Conservation (phyloP, 345 rosid species). For the Hirschfeldia incana region DNA sequence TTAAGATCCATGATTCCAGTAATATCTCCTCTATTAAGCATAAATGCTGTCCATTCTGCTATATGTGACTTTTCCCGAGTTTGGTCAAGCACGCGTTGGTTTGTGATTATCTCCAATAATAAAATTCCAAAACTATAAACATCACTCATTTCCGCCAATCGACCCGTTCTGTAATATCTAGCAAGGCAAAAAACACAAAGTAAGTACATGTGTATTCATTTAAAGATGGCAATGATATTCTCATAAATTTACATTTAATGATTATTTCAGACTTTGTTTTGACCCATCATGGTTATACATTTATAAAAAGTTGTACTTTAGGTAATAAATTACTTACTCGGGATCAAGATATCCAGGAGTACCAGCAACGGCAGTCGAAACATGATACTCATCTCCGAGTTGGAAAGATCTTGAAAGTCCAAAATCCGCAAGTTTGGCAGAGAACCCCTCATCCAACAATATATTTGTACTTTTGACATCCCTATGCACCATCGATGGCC, state of each 20-base stretch:
- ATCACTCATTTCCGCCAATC: slow-evolving; percentile 48
- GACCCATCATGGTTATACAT: neutral
- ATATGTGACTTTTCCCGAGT: slow-evolving; percentile 29
- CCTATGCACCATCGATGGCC: slow-evolving; percentile 14
- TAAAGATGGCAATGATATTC: neutral
- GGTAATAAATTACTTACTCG: slow-evolving; percentile 23
- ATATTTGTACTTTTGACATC: slow-evolving; percentile 19
- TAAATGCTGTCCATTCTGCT: slow-evolving; percentile 31
- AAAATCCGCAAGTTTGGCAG: slow-evolving; percentile 41
- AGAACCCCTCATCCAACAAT: slow-evolving; percentile 36
- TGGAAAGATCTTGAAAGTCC: slow-evolving; percentile 33
- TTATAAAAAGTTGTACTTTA: neutral
- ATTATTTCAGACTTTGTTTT: neutral
- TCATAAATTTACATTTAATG: neutral
- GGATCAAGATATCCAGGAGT: slow-evolving; percentile 38
- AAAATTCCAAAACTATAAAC: slow-evolving; percentile 54
- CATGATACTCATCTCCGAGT: slow-evolving; percentile 14
- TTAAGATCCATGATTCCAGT: slow-evolving; percentile 44
- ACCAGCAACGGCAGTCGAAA: slow-evolving; percentile 27
- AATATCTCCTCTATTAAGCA: slow-evolving; percentile 35
- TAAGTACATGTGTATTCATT: neutral
- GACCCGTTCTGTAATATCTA: slow-evolving; percentile 30
- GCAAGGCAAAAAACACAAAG: neutral
- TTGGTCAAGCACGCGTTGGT: slow-evolving; percentile 36
- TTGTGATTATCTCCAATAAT: slow-evolving; percentile 50